Percentiles rank a stretch among this genome's conserved stretches.
Evolutionary conservation across 345 rosid species (phyloP).

Genomic region (Kernera saxatilis): DNA sequence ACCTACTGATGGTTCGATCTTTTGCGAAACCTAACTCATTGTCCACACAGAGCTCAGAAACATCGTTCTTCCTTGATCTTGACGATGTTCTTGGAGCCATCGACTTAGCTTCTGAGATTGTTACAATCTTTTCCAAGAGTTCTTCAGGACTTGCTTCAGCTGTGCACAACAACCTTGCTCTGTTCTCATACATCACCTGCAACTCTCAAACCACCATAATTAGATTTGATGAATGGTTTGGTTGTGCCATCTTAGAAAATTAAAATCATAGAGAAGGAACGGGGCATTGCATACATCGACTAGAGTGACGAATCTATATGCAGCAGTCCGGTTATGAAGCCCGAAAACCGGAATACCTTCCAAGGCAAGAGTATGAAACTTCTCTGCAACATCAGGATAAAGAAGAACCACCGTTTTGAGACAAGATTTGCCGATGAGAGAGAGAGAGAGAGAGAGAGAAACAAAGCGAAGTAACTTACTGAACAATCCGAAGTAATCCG

Average conservation of each 20-base stretch:
- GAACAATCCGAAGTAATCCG: constrained; percentile 92
- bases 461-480: constrained; percentile 50
- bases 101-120: constrained; percentile 68
- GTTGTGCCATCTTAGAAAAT: not conserved
- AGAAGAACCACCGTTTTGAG: not conserved
- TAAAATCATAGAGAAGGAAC: not conserved
- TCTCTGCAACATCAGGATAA: constrained; percentile 47
- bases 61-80: constrained; percentile 75
- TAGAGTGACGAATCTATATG: constrained; percentile 88
- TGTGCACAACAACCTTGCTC: constrained; percentile 70
- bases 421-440: not conserved
- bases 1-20: constrained; percentile 98
- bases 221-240: not conserved
- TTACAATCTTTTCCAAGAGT: constrained; percentile 62
- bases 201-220: constrained; percentile 5
- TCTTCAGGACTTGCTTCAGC: constrained; percentile 83
- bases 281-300: constrained; percentile 60
- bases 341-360: constrained; percentile 84
- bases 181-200: constrained; percentile 96
- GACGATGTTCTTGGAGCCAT: constrained; percentile 80
- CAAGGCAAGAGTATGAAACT: constrained; percentile 81
- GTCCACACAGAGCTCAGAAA: constrained; percentile 80
- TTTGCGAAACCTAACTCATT: constrained; percentile 95
- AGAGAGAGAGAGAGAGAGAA: not conserved
- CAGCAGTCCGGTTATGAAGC: constrained; percentile 77